phyloP scores from a whole-genome alignment of 805 yeast genomes.

The Cyberlindnera amylophila region DNA sequence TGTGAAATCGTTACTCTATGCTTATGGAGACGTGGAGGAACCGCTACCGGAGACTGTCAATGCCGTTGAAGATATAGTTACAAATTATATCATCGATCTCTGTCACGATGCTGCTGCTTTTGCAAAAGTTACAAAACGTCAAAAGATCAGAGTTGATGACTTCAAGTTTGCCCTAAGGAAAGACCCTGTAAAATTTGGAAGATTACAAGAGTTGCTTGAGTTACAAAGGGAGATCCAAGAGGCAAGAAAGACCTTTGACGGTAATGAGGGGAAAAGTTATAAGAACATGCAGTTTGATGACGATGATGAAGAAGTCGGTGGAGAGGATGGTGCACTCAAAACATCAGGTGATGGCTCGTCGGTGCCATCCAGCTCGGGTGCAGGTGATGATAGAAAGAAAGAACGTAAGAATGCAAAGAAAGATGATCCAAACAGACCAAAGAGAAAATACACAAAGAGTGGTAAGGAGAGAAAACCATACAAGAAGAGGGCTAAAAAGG shows the following conservation, averaged over 20 bases:
- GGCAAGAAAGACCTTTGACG: slow-evolving; percentile 66
- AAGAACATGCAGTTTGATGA: slow-evolving; percentile 27
- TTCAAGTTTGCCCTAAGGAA: slow-evolving; percentile 64
- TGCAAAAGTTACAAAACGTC: slow-evolving; percentile 49
- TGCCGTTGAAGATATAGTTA: slow-evolving; percentile 62
- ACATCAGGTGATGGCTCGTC: slow-evolving; percentile 18
- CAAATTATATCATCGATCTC: slow-evolving; percentile 58
- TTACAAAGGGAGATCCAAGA: slow-evolving; percentile 59
- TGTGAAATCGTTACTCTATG: slow-evolving; percentile 57
- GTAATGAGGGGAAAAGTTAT: slow-evolving; percentile 45
- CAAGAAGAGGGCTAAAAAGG: slow-evolving; percentile 30
- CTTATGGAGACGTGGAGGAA: slow-evolving; percentile 68
- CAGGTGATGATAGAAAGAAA: slow-evolving; percentile 9
- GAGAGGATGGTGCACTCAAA: slow-evolving; percentile 25
- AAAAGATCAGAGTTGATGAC: slow-evolving; percentile 67
- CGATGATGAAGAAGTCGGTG: slow-evolving; percentile 26
- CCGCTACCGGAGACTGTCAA: slow-evolving; percentile 66
- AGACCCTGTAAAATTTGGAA: slow-evolving; percentile 64
- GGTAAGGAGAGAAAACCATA: slow-evolving; percentile 33
- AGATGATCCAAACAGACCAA: slow-evolving; percentile 25
- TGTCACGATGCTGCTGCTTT: slow-evolving; percentile 50
- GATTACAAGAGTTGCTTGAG: slow-evolving; percentile 60
- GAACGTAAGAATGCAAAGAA: slow-evolving; percentile 13
- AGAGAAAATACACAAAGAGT: slow-evolving; percentile 29
- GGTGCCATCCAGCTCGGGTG: slow-evolving; percentile 10